Percentiles rank a stretch among this genome's conserved stretches.
phyloP scores from a whole-genome alignment of 371 early-diverging fungal species.

The Homolaphlyctis polyrhiza region DNA sequence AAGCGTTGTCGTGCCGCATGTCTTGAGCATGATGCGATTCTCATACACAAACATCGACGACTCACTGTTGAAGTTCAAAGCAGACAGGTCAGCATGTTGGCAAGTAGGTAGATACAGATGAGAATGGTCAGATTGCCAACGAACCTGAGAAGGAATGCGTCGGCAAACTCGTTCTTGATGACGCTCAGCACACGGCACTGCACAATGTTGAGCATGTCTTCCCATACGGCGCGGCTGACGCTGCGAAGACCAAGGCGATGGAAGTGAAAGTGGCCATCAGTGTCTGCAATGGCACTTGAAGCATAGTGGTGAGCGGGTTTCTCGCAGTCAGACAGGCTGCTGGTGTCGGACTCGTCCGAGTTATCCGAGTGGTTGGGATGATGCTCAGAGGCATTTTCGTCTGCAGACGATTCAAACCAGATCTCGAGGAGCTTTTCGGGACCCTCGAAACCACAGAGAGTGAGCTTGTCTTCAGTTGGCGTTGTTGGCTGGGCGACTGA shows the following conservation, averaged over 20 bases:
- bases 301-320: slow-evolving; percentile 28
- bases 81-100: slow-evolving; percentile 5
- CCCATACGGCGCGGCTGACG: slow-evolving; percentile 74
- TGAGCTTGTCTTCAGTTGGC: slow-evolving; percentile 23
- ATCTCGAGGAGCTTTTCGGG: slow-evolving; percentile 96
- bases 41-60: slow-evolving; percentile 95
- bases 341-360: slow-evolving; percentile 6
- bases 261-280: slow-evolving; percentile 13
- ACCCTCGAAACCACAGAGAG: slow-evolving; percentile 65
- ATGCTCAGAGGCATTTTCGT: background rate
- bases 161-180: slow-evolving; percentile 68
- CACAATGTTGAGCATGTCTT: slow-evolving; percentile 85
- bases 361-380: background rate
- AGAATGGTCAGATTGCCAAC: background rate
- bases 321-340: slow-evolving; percentile 17
- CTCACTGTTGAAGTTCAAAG: slow-evolving; percentile 58
- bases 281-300: slow-evolving; percentile 20
- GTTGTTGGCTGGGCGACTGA: too few relatives aligned
- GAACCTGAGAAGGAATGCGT: slow-evolving; percentile 86
- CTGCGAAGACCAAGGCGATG: slow-evolving; percentile 61
- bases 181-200: slow-evolving; percentile 86
- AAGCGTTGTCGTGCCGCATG: slow-evolving; percentile 94
- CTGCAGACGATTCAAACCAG: slow-evolving; percentile 65
- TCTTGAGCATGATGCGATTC: slow-evolving; percentile 90
- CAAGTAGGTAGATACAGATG: background rate